Evolutionary conservation across 768 basidiomycete species (phyloP), one percentile per base, ranked within the genome.

Genomic region (Phanerodontia chrysosporium): DNA sequence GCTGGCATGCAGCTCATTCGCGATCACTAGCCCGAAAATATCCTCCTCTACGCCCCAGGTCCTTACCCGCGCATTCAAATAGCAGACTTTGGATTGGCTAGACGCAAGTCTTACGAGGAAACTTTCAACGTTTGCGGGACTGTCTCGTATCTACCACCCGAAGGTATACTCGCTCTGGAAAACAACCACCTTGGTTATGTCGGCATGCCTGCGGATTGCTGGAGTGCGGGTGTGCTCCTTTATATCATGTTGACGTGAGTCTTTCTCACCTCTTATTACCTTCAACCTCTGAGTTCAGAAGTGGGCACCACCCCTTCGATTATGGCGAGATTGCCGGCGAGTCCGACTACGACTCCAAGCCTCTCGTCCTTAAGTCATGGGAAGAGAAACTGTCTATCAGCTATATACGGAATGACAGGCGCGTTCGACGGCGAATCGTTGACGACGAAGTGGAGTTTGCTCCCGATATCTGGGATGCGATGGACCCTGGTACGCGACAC

Each of bases 111-210:
- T 1, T 85, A 86, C 66, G 86, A 92, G 77, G 86, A 88, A 67
- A 93, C 92, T 0, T 77, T 90, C 66, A 91, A 91, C 63, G 91
- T 91, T 45, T 92, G 88, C 60, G 92, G 92, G n/a, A 93, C 92
- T 0, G 83, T 93, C 21, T 86, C 89, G 1, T 94, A 93, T 70
- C 76, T 94, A 16, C 90, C 91, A 8, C 91, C 91, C 0, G 92
- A 94, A 72, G 92, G 90, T 12, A 83, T 94, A 36, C 76, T 89
- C 10, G 91, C 91, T 7, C 73, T 93, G 44, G 88, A 92, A 64
- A 78, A 87, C 63, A 86, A 86, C 64, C 78, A 89, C 58, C 71
- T 89, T 45, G 84, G 87, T 52, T 92, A 91, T 58, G 72, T 79
- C 30, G 90, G 90, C 21, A 87, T 92, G 86, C 89, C 90, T n/a